Evolutionary conservation across 1,284 basidiomycete species (phyloP).

Genomic region (Puccinia novopanici): DNA sequence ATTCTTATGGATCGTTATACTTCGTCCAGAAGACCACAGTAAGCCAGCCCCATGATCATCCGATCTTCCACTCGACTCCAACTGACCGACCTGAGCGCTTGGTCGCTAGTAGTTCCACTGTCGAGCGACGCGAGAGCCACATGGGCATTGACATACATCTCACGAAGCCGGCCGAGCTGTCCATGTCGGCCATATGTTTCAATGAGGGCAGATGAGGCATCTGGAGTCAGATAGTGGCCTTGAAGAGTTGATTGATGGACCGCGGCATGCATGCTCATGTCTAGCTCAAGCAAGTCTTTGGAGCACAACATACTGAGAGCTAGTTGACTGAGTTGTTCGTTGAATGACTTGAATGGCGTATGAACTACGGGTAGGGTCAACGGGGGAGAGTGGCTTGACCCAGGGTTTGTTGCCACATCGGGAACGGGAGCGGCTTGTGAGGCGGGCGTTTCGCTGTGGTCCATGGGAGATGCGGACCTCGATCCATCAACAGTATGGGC

Average conservation of each 20-base stretch:
- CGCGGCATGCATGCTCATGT: conserved; percentile 14
- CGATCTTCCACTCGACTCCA: conserved; percentile 82
- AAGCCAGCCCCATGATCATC: conserved; percentile 82
- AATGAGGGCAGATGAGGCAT: conserved; percentile 44
- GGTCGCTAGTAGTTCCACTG: conserved; percentile 12
- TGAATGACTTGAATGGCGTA: conserved; percentile 41
- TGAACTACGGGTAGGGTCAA: conserved; percentile 22
- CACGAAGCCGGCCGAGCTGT: conserved; percentile 38
- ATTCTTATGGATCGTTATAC: conserved; percentile 78
- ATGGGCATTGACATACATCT: conserved; percentile 50
- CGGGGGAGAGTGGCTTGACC: not conserved
- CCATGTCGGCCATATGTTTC: conserved; percentile 42
- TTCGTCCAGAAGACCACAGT: conserved; percentile 74
- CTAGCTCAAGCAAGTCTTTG: conserved; percentile 33
- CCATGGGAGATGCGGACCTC: conserved; percentile 4
- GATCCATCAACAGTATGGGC: not conserved
- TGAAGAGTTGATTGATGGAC: conserved; percentile 31
- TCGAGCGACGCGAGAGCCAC: conserved; percentile 37
- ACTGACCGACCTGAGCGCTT: conserved; percentile 23
- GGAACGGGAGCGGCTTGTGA: not conserved
- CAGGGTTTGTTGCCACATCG: no score
- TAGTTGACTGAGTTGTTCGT: conserved; percentile 49
- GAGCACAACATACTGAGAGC: conserved; percentile 44
- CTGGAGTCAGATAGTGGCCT: conserved; percentile 44
- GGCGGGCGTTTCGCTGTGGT: not conserved